These are phyloP conservation scores for Crithidia bombi DNA, from an alignment of 208 protist genomes.

Conservation along the genomic window DNA sequence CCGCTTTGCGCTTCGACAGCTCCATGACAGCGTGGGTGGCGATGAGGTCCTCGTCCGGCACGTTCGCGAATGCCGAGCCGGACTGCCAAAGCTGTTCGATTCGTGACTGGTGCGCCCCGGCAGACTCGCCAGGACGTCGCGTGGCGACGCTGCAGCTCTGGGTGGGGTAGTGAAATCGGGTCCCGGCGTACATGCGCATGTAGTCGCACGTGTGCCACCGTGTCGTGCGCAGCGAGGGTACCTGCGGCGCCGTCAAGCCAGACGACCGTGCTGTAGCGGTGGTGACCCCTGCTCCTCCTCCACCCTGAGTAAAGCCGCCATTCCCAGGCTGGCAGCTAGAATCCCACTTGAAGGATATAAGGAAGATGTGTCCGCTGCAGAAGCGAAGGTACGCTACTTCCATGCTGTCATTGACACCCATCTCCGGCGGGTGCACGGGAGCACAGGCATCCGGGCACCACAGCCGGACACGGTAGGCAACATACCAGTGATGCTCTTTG, in stretches of 20 bases:
- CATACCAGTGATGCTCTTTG: conserved; percentile 41
- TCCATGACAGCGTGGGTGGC: conserved; percentile 28
- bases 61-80: conserved; percentile 19
- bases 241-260: no score
- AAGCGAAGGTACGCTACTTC: conserved; percentile 31
- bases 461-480: conserved; percentile 25
- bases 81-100: conserved; percentile 32
- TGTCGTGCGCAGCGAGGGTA: conserved; percentile 23
- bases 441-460: conserved; percentile 29
- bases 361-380: conserved; percentile 26
- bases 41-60: conserved; percentile 43
- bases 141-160: conserved; percentile 40
- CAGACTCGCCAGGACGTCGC: conserved; percentile 22
- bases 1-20: conserved; percentile 30
- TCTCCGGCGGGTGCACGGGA: conserved; percentile 13
- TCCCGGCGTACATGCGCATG: conserved; percentile 32
- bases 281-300: background rate
- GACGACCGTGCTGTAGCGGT: background rate
- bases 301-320: no score
- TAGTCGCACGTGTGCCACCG: conserved; percentile 33
- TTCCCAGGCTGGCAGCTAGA: conserved; percentile 4
- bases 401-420: conserved; percentile 34
- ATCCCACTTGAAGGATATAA: conserved; percentile 28
- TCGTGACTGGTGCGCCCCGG: conserved; percentile 20
- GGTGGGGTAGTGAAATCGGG: conserved; percentile 30